Evolutionary conservation across 257 asterid genomes (phyloP).

Genomic region (Capsicum chinense): DNA sequence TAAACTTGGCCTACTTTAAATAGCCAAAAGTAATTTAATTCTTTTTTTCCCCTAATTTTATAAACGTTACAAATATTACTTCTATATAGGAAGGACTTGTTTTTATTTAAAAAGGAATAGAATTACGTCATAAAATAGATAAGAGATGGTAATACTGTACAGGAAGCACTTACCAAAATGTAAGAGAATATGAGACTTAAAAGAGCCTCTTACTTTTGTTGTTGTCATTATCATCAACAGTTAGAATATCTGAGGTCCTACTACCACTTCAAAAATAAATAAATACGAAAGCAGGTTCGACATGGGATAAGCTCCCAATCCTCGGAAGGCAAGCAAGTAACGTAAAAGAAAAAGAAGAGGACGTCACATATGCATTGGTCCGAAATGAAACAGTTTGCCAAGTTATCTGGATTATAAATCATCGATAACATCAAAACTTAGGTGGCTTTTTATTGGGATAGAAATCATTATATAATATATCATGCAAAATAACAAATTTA

Average conservation of each 20-base stretch:
- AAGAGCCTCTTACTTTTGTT: not conserved
- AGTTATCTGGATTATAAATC: too few species aligned
- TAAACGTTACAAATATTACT: not conserved
- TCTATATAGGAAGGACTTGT: not conserved
- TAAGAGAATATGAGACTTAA: not conserved
- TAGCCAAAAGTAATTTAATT: not conserved
- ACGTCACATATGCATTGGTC: not conserved
- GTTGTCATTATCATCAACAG: not conserved
- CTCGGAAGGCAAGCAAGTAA: not conserved
- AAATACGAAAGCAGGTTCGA: not conserved
- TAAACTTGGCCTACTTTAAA: too few species aligned
- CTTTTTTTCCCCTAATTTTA: not conserved
- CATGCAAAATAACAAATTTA: too few species aligned
- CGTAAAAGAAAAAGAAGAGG: not conserved
- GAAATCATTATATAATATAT: too few species aligned
- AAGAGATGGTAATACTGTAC: not conserved
- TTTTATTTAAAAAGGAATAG: not conserved
- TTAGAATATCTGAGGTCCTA: not conserved
- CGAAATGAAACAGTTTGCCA: not conserved
- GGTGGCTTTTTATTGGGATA: too few species aligned
- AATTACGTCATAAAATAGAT: not conserved
- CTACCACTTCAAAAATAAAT: not conserved
- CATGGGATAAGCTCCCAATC: conserved; percentile 17
- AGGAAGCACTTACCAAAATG: not conserved
- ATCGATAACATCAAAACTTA: too few species aligned